Conservation (phyloP, 306 rosid genomes). For the Citrullus amarus region DNA sequence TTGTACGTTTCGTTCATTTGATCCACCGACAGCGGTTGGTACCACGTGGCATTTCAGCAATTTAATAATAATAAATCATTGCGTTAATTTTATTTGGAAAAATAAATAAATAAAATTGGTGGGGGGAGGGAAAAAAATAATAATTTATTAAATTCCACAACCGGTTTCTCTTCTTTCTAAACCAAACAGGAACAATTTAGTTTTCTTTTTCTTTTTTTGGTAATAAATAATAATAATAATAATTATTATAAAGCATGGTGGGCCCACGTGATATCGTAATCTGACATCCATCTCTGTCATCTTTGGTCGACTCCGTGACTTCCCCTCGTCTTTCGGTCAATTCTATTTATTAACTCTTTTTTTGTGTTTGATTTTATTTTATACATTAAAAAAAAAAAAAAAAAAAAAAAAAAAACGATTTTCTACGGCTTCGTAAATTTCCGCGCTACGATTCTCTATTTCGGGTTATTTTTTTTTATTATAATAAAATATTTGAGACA, state of each 20-base stretch:
- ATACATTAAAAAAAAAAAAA: neutral
- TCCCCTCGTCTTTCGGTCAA: neutral
- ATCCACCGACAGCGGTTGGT: neutral
- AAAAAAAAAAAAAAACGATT: neutral
- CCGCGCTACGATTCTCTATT: neutral
- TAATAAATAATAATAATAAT: neutral
- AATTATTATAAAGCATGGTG: neutral
- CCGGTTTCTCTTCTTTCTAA: neutral
- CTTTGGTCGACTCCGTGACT: conserved; percentile 4
- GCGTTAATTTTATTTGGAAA: neutral
- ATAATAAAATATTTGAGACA: no score
- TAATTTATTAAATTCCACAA: neutral
- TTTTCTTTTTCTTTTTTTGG: neutral
- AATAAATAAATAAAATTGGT: neutral
- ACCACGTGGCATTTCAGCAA: neutral
- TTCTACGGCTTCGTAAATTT: neutral
- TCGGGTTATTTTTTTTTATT: neutral
- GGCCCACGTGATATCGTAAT: neutral
- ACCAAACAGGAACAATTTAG: neutral
- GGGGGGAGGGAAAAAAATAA: neutral
- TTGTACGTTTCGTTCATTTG: neutral
- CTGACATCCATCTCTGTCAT: neutral
- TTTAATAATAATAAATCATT: neutral
- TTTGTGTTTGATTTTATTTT: neutral
- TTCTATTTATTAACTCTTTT: neutral